Conservation (phyloP, 108 stramenopile genomes). For the Poteriospumella lacustris region DNA sequence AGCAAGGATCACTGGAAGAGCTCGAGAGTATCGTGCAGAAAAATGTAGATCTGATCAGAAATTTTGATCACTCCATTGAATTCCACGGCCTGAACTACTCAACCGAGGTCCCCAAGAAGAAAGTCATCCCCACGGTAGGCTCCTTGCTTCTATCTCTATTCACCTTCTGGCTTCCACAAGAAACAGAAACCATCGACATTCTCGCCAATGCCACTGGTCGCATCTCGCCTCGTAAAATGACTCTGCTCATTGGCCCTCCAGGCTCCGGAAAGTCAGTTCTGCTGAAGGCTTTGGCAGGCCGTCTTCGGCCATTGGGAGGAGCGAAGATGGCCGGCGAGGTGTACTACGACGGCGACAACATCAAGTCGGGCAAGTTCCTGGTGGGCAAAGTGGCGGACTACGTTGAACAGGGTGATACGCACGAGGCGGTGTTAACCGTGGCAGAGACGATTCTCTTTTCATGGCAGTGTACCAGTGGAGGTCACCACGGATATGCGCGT, state of each 20-base stretch:
- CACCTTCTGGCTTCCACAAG: too few species aligned
- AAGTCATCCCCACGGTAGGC: too few species aligned
- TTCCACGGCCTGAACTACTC: too few species aligned
- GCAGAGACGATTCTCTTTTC: slow-evolving; percentile 70
- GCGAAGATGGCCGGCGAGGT: slow-evolving; percentile 28
- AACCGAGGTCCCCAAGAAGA: too few species aligned
- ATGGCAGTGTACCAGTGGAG: slow-evolving; percentile 58
- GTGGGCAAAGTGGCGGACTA: slow-evolving; percentile 40
- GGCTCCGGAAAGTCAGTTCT: slow-evolving; percentile 68
- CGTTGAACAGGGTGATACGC: slow-evolving; percentile 51
- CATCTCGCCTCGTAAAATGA: slow-evolving; percentile 69
- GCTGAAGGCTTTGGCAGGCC: slow-evolving; percentile 38
- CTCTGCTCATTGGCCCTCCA: slow-evolving; percentile 73
- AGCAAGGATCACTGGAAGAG: too few species aligned
- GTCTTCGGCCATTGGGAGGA: slow-evolving; percentile 24
- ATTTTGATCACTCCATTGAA: too few species aligned
- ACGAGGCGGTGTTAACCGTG: slow-evolving; percentile 65
- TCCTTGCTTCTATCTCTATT: too few species aligned
- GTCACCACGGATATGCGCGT: not conserved
- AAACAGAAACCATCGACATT: too few species aligned
- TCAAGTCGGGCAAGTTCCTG: slow-evolving; percentile 29
- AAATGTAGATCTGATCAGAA: too few species aligned
- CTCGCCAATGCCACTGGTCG: too few species aligned
- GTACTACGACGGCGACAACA: slow-evolving; percentile 37
- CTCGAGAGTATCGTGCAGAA: too few species aligned